Percentiles rank a stretch among this genome's conserved stretches.
Evolutionary conservation across 139 green algal genomes (phyloP).

Genomic region (Tetradesmus obliquus): DNA sequence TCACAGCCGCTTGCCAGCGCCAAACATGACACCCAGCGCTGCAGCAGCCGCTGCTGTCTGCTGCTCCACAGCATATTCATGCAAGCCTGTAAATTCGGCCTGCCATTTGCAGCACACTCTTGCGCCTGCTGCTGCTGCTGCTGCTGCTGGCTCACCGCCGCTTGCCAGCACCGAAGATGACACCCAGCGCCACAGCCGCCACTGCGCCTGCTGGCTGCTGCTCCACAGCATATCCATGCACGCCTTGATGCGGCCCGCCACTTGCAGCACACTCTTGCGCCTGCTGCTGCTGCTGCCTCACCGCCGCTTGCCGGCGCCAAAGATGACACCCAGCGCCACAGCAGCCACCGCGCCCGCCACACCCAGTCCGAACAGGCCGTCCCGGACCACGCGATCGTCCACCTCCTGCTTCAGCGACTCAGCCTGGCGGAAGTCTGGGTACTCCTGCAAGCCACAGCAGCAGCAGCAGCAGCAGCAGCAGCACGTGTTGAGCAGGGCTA

Average conservation of each 20-base stretch:
- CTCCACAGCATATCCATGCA: no score
- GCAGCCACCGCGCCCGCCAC: slow-evolving; percentile 39
- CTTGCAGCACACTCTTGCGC: background rate
- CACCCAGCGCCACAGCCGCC: slow-evolving; percentile 30
- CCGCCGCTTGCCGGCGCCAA: slow-evolving; percentile 19
- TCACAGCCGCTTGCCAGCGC: background rate
- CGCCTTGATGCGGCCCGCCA: no score
- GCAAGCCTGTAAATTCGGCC: no score
- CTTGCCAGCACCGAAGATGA: slow-evolving; percentile 25
- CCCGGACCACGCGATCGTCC: slow-evolving; percentile 37
- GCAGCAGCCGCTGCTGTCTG: no score
- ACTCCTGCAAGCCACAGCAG: slow-evolving; percentile 26
- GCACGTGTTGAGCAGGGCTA: background rate
- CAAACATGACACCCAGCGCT: background rate
- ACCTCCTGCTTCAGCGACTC: slow-evolving; percentile 22
- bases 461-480: slow-evolving; percentile 24
- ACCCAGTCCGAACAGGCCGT: slow-evolving; percentile 34
- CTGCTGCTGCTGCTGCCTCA: background rate
- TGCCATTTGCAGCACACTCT: background rate
- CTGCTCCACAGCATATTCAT: no score
- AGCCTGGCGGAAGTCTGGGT: slow-evolving; percentile 43
- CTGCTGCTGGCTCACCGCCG: background rate
- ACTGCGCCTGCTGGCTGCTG: background rate
- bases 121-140: background rate
- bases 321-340: slow-evolving; percentile 25